Evolutionary conservation across 805 yeast species (phyloP), one percentile per base, ranked within the genome.

Genomic region (Hanseniaspora meyeri): DNA sequence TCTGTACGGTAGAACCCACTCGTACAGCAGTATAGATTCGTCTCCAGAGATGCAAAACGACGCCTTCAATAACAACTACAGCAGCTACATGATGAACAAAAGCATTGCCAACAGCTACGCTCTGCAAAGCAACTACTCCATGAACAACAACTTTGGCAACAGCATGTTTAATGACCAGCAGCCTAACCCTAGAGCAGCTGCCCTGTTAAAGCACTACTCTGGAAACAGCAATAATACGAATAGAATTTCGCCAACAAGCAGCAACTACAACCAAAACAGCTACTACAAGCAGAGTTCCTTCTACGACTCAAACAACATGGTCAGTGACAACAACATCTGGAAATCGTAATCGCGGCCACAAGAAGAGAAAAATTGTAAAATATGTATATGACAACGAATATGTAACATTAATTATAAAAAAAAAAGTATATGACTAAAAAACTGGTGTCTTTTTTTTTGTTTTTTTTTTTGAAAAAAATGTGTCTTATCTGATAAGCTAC

Each of bases 301-400:
- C 7, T 29, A 27, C 14, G 47, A 40, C 16, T 14, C 39, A 24
- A 10, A 20, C 9, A 51, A 42, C 17, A 9, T 43, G 24, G 31
- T 24, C 11, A 37, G 29, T 5, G 49, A 43, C 11, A 51, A 51
- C 27, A 43, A 39, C 36, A 51, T 51, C 8, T 51, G 55, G 55
- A 48, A 37, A 6, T 37, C 32, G 16, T 20, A 38, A 49, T 24
- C 27, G 36, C 12, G 36, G 2, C 14, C 20, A n/a, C 6, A n/a
- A 49, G 24, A 6, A 47, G n/a, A 17, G 32, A 17, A 8, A 16
- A n/a, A 6, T 32, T n/a, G 31, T 20, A 27, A 45, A 45, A 27
- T 24, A 46, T 29, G 14, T 36, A 36, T 36, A 36, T 36, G 37
- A 34, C 37, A 11, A 11, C 37, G 14, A 34, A 34, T 11, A 34